Base-by-base conservation (phyloP, 768 basidiomycete species). In the Mycena maculata region DNA sequence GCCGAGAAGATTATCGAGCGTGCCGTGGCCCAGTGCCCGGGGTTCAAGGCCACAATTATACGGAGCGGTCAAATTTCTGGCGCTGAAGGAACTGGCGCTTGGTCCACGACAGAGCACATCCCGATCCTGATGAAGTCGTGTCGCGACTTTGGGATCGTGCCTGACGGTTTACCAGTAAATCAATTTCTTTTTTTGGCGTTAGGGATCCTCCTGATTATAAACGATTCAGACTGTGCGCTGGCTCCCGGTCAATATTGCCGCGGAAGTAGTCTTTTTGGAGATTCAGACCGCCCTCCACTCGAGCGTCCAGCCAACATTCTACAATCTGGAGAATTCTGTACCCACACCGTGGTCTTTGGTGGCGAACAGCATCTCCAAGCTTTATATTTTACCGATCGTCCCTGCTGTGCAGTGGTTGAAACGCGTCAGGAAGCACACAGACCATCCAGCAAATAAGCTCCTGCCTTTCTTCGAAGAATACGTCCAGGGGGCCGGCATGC, bases 191-290 rank as follows among this genome's bases (percentile, higher is more conserved):
- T 58, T 30, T n/a, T 18, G 18, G 44, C 4, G 8, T 15, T 30
- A 12, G 22, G 27, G 18, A 28, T 3, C 4, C 33, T 20, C 22
- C 47, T 38, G 38, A 20, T 38, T 28, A 45, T 12, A n/a, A 23
- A 20, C 28, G n/a, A 12, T 28, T 10, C 23, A 66, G 58, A 31
- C 39, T 11, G 58, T 66, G 7, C 65, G 65, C 59, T 66, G 65
- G 65, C 65, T 66, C 22, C 65, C 65, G 6, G 52, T 66, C 22
- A 66, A 66, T 22, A 36, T 60, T 58, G 65, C 49, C 6, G 65
- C 65, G 4, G 27, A 66, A 33, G 65, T 60, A 41, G 54, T 66
- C 20, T 66, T 60, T 22, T 15, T 15, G 52, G 27, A 61, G 50
- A 61, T 67, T 15, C 50, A 48, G 28, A 30, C 45, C 1, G 48